These are phyloP conservation scores for Ophiostoma pallidulum DNA, from an alignment of 2,329 filamentous ascomycete species.

Conservation along the genomic window DNA sequence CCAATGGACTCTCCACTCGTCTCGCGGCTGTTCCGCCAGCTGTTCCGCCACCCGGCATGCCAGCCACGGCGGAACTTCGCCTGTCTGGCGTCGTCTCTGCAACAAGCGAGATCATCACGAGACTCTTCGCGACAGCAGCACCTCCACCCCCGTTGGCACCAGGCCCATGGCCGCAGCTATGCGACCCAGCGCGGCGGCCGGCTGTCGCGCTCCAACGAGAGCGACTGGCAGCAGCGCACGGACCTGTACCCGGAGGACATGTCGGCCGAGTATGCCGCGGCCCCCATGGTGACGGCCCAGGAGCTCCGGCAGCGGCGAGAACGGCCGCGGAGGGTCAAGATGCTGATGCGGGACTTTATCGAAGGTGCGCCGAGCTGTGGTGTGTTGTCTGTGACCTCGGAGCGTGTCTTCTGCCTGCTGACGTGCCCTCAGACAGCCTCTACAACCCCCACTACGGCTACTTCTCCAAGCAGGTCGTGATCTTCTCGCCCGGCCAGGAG, in stretches of 20 bases:
- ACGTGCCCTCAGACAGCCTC: slow-evolving; percentile 57
- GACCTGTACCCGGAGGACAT: slow-evolving; percentile 68
- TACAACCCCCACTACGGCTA: slow-evolving; percentile 95
- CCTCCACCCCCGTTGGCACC: too few species aligned
- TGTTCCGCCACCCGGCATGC: slow-evolving; percentile 68
- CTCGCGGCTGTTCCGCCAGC: slow-evolving; percentile 68
- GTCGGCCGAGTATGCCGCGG: slow-evolving; percentile 68
- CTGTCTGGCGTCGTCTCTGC: slow-evolving; percentile 29
- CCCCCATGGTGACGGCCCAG: slow-evolving; percentile 76
- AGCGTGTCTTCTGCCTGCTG: background rate
- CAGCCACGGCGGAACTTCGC: slow-evolving; percentile 39
- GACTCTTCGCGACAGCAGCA: slow-evolving; percentile 23
- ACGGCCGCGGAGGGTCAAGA: slow-evolving; percentile 81
- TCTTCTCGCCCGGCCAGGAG: slow-evolving; percentile 83
- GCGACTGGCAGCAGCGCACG: slow-evolving; percentile 77
- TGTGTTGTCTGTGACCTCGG: slow-evolving; percentile 6
- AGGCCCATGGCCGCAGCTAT: too few species aligned
- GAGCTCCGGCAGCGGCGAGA: slow-evolving; percentile 64
- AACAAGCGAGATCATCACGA: slow-evolving; percentile 29
- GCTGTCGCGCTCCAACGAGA: slow-evolving; percentile 41
- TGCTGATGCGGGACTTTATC: slow-evolving; percentile 95
- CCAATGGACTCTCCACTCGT: slow-evolving; percentile 17
- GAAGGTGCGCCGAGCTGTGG: slow-evolving; percentile 53
- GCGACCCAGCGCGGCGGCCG: slow-evolving; percentile 9
- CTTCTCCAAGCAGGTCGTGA: slow-evolving; percentile 92